Percentiles rank a stretch among this genome's conserved stretches.
Conservation (phyloP, 441 rosid genomes). For the Macaranga tanarius region DNA sequence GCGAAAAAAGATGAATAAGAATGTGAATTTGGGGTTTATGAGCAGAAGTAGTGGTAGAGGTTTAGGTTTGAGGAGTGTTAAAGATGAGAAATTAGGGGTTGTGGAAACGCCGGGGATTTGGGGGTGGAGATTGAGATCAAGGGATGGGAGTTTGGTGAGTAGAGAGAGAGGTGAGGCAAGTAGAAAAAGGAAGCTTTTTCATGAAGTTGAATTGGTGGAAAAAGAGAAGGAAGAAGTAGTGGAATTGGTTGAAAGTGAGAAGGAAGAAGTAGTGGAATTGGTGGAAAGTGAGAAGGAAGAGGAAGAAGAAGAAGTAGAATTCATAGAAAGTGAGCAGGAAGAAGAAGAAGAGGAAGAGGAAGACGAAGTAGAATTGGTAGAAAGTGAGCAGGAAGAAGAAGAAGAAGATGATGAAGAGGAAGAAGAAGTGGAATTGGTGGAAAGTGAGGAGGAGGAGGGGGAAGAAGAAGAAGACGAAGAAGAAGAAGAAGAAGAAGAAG, state of each 20-base stretch:
- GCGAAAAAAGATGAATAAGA: constrained; percentile 44
- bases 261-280: neutral
- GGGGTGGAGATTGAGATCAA: constrained; percentile 70
- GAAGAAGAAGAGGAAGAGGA: constrained; percentile 13
- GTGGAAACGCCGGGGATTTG: constrained; percentile 49
- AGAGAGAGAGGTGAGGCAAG: constrained; percentile 29
- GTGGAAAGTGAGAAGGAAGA: constrained; percentile 6
- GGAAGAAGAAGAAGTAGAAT: constrained; percentile 16
- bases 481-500: constrained; percentile 17
- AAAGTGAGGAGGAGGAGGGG: constrained; percentile 18
- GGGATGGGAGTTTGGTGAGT: constrained; percentile 37
- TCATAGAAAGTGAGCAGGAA: constrained; percentile 8
- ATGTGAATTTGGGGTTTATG: constrained; percentile 25
- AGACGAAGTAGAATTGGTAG: constrained; percentile 16
- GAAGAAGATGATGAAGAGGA: constrained; percentile 16
- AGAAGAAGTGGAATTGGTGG: constrained; percentile 20
- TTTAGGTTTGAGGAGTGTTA: constrained; percentile 25
- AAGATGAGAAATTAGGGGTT: constrained; percentile 29
- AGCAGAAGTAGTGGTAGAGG: constrained; percentile 25
- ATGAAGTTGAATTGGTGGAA: constrained; percentile 14
- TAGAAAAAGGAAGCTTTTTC: constrained; percentile 55
- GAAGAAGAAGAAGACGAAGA: neutral
- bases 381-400: constrained; percentile 4
- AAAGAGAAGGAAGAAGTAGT: neutral
- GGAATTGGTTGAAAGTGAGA: constrained; percentile 14